Conservation (phyloP, 2,329 filamentous ascomycete genomes). For the Diplodia intermedia region DNA sequence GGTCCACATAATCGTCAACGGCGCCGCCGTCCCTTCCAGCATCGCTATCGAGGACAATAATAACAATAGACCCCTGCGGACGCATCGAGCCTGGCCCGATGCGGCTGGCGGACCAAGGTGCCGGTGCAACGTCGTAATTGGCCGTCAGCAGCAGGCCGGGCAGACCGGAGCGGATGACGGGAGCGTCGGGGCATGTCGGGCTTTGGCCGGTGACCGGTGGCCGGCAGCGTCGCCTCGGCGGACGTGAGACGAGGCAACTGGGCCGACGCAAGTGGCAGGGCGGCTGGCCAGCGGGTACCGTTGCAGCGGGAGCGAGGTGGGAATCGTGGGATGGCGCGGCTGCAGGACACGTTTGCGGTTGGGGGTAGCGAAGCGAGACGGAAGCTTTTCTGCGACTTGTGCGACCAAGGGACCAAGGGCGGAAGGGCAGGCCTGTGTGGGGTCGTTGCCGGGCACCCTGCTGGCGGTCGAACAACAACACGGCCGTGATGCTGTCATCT, state of each 20-base stretch:
- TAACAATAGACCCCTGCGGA: not conserved
- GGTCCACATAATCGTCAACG: constrained; percentile 20
- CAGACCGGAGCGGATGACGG: constrained; percentile 13
- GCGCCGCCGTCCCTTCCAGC: not conserved
- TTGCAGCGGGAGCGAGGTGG: constrained; percentile 3
- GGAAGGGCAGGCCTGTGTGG: constrained; percentile 1
- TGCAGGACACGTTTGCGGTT: constrained; percentile 9
- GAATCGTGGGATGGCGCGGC: not conserved
- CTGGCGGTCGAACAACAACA: not conserved
- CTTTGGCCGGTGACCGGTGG: not conserved
- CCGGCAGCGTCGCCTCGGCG: constrained; percentile 7
- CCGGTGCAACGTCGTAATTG: not conserved
- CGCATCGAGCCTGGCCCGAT: constrained; percentile 13
- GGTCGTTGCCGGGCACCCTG: constrained; percentile 5
- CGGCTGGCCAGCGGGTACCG: constrained; percentile 10
- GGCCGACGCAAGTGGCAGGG: constrained; percentile 19
- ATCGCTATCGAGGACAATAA: not conserved
- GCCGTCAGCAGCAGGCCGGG: not conserved
- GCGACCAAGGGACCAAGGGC: constrained; percentile 11
- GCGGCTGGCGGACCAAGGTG: constrained; percentile 8
- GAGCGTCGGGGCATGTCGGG: constrained; percentile 14
- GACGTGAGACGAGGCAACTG: constrained; percentile 19
- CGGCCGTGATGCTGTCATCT: not conserved
- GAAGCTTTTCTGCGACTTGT: constrained; percentile 4
- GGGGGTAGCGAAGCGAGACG: constrained; percentile 10